A percentile compares a stretch with the other conserved stretches of the same genome.
These are phyloP conservation scores for Camelina sativa DNA, from an alignment of 345 rosid genomes.

Conservation along the genomic window DNA sequence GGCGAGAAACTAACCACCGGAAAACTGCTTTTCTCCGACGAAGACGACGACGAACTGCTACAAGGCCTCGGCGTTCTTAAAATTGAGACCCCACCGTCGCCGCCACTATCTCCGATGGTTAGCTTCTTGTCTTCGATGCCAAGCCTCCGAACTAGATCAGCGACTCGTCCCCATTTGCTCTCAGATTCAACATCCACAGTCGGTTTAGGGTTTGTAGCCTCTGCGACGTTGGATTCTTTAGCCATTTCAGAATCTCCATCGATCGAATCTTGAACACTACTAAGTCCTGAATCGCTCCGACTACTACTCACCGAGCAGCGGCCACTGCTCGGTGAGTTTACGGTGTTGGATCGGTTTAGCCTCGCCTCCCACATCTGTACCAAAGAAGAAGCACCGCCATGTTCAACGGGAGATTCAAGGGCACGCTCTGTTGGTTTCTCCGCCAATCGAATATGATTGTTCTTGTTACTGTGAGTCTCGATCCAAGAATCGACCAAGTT, in stretches of 20 bases:
- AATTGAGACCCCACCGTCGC: constrained; percentile 13
- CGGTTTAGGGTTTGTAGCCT: constrained; percentile 16
- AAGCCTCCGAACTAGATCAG: constrained; percentile 63
- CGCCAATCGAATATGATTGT: background rate
- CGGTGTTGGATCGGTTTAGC: constrained; percentile 51
- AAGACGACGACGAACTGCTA: constrained; percentile 28
- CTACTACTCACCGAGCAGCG: constrained; percentile 9
- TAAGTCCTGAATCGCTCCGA: constrained; percentile 32
- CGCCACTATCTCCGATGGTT: constrained; percentile 31
- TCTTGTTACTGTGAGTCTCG: constrained; percentile 3
- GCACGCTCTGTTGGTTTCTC: constrained; percentile 7
- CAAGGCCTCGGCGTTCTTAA: constrained; percentile 32
- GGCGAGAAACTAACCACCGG: constrained; percentile 51
- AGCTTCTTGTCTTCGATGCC: constrained; percentile 39
- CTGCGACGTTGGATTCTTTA: constrained; percentile 10
- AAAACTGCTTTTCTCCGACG: constrained; percentile 36
- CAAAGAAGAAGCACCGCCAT: constrained; percentile 74
- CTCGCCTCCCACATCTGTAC: constrained; percentile 95
- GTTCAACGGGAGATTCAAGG: background rate
- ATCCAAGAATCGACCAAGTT: constrained; percentile 38
- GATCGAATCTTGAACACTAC: constrained; percentile 28
- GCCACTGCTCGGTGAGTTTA: constrained; percentile 18
- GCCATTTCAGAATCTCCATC: constrained; percentile 33
- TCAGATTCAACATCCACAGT: constrained; percentile 46
- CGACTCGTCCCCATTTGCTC: constrained; percentile 59